These are phyloP conservation scores for Aspergillus versicolor DNA, from an alignment of 2,329 filamentous ascomycete species.

Conservation along the genomic window DNA sequence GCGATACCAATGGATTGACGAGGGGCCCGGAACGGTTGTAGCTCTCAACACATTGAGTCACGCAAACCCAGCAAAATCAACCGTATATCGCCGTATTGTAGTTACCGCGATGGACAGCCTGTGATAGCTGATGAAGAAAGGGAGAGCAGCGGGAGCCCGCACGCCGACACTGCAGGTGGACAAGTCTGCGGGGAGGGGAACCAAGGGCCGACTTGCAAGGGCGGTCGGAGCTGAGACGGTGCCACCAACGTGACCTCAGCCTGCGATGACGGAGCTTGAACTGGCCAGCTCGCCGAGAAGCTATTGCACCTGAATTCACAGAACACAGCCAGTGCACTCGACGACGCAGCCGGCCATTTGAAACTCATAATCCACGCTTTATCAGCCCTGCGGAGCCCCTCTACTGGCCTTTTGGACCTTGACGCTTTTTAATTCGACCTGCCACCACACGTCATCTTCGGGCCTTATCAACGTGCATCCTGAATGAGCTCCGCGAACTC, in stretches of 20 bases:
- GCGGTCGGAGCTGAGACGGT: constrained; percentile 4
- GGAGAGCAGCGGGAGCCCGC: constrained; percentile 16
- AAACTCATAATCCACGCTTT: background rate
- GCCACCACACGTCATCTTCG: background rate
- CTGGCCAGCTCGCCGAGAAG: constrained; percentile 15
- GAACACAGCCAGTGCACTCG: background rate
- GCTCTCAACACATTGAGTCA: constrained; percentile 11
- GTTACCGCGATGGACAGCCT: constrained; percentile 12
- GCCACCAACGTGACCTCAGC: constrained; percentile 19
- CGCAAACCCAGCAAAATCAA: constrained; percentile 11
- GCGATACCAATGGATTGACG: constrained; percentile 2
- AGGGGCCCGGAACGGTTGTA: background rate
- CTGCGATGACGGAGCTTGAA: constrained; percentile 22
- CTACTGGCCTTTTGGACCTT: background rate
- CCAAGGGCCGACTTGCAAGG: constrained; percentile 5
- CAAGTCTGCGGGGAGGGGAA: constrained; percentile 21
- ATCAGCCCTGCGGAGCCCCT: background rate
- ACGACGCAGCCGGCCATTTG: background rate
- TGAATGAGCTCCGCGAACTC: background rate
- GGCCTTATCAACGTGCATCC: background rate
- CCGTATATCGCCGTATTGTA: constrained; percentile 11
- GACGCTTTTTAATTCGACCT: background rate
- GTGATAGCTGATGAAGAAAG: constrained; percentile 18
- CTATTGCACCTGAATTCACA: background rate
- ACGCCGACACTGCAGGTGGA: constrained; percentile 18